Base-by-base conservation (phyloP, 768 basidiomycete genomes). In the Hypholoma fasciculare region DNA sequence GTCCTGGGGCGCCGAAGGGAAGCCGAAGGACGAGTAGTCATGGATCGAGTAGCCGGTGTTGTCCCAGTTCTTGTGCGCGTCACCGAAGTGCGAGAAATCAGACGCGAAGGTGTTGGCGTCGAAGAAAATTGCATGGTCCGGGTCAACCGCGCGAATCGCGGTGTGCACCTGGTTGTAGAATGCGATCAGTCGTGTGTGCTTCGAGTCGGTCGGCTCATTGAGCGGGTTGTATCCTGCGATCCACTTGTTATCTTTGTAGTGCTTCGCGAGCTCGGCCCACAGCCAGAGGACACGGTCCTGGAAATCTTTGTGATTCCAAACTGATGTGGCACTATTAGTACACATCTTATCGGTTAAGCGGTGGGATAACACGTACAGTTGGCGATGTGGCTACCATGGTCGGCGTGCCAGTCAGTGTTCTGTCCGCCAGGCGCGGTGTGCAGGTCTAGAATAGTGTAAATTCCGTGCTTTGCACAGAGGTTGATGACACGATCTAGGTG, bases 231-330 rank as follows among this genome's bases (percentile, higher is more conserved):
- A 94, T 16, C 92, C 90, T 1, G 90, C 92, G 58, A 94, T 85
- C 91, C 91, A 92, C 60, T 83, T 78, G 71, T 94, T 90, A 57
- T 76, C 80, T 61, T 79, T 86, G 78, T 93, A 92, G 69, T 90
- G 89, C 65, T 76, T 77, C 0, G 92, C 89, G 36, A 93, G 78
- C 65, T 90, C 76, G 38, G 79, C 79, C 92, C 92, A 94, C 40
- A 94, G 81, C 85, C 87, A 87, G 52, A 92, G 70, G 9, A 80
- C 72, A 1, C 91, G 84, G 71, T 94, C 89, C 69, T 92, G 91
- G 78, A 91, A 89, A 69, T 93, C 90, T 62, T 85, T 91, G 78
- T 93, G 88, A 50, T 81, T 82, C 89, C 89, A 94, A 77, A 92
- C 85, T 82, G 52, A 2, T 34, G 12, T 43, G 14, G 23, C 34